Conservation (phyloP, 2,329 filamentous ascomycete genomes). For the Iodosphaeria phyllophila region DNA sequence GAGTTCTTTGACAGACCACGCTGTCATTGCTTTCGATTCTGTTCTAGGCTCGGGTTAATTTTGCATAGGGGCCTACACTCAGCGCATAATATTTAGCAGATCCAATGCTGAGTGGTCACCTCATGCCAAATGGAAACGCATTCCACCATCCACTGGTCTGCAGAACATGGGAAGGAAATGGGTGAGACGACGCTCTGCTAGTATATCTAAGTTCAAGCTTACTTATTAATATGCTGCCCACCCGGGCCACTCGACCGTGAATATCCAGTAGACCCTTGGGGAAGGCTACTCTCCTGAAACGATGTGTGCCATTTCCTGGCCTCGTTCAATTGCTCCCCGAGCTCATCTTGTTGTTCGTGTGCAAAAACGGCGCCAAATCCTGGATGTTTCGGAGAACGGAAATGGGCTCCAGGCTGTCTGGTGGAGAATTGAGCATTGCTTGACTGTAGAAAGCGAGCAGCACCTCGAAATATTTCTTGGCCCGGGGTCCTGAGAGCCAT, state of each 20-base stretch:
- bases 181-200: background rate
- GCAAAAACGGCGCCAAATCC: slow-evolving; percentile 31
- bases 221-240: slow-evolving; percentile 47
- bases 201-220: background rate
- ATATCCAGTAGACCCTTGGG: slow-evolving; percentile 31
- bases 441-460: too few relatives aligned
- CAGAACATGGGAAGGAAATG: background rate
- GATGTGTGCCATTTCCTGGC: slow-evolving; percentile 30
- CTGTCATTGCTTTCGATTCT: slow-evolving; percentile 38
- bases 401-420: too few relatives aligned
- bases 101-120: too few relatives aligned
- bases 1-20: slow-evolving; percentile 29
- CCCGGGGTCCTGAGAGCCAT: too few relatives aligned
- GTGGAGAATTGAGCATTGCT: too few relatives aligned
- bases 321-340: slow-evolving; percentile 27
- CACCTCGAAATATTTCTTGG: too few relatives aligned
- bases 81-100: background rate
- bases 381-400: too few relatives aligned
- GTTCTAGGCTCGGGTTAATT: too few relatives aligned
- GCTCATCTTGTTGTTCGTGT: too few relatives aligned
- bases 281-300: slow-evolving; percentile 24
- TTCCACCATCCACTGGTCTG: background rate
- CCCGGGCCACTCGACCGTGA: slow-evolving; percentile 41
- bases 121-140: too few relatives aligned
- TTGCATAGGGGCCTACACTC: slow-evolving; percentile 1